Base-by-base conservation (phyloP, 768 basidiomycete species). In the Megacollybia marginata region DNA sequence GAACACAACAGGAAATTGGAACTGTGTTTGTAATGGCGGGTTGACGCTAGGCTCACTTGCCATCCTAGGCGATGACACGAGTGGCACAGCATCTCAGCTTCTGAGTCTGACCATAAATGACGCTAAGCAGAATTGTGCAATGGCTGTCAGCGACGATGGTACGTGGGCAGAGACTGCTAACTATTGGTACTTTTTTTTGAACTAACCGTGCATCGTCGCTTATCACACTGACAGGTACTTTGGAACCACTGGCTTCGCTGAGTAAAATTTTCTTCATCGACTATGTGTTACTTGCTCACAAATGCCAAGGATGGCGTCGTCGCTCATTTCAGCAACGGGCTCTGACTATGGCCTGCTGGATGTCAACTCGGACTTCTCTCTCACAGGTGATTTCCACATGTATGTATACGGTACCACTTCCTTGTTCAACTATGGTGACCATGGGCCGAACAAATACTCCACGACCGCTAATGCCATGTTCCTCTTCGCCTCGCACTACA, bases 81-180 rank as follows among this genome's bases (percentile, higher is more conserved):
- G 85, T 5, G 88, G 89, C 33, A 71, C 68, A 43, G 88, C 95
- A 0, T 58, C 71, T 50, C 69, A 77, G 44, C 68, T 95, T 28
- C 78, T 99, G 38, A 68, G 70, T 32, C 64, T 78, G 52, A 85
- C 89, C n/a, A 67, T 93, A 38, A 62, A 77, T 50, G 91, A 88
- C 62, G 92, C 92, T n/a, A 73, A 82, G 48, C 55, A 69, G 51
- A 91, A 91, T 62, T 98, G 96, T 64, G 85, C 76, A 5, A 53
- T 69, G 16, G 86, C 74, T 20, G 68, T 76, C 15, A 73, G 71
- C 12, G 63, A 70, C 31, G 93, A 96, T 60, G 94, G 95, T 13
- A 84, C 90, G 10, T 97, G 95, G 93, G 70, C 80, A n/a, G 96
- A 99, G 67, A 96, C 93, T 0, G 75, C 89, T 33, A 91, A 98